Evolutionary conservation across 2,329 filamentous ascomycete genomes (phyloP).

Genomic region (Trichoderma atrobrunneum): DNA sequence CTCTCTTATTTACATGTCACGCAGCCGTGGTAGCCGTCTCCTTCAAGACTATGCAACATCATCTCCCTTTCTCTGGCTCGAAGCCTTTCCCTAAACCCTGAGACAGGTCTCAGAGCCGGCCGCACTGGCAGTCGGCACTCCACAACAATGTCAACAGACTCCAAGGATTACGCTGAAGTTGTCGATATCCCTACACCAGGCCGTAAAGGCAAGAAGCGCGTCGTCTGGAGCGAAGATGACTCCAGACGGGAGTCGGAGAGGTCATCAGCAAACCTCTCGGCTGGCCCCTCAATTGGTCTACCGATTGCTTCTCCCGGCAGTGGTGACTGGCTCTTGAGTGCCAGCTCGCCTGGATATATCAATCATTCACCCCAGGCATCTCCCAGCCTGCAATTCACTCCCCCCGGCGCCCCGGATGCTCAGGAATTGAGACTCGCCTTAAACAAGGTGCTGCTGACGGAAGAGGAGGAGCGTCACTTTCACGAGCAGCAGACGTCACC

Average conservation of each 20-base stretch:
- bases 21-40: not conserved
- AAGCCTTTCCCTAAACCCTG: constrained; percentile 16
- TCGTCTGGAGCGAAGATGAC: constrained; percentile 36
- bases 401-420: constrained; percentile 38
- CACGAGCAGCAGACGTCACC: constrained; percentile 13
- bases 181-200: constrained; percentile 32
- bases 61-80: constrained; percentile 11
- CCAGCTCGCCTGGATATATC: not conserved
- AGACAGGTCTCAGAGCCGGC: constrained; percentile 27
- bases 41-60: constrained; percentile 12
- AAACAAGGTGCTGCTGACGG: constrained; percentile 37
- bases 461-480: constrained; percentile 29
- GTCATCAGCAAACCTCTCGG: constrained; percentile 2
- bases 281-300: not conserved
- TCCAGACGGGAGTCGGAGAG: constrained; percentile 1
- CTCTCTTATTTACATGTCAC: constrained; percentile 10
- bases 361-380: constrained; percentile 28
- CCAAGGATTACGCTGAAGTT: constrained; percentile 29
- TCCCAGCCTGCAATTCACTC: constrained; percentile 26
- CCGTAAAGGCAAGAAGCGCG: constrained; percentile 41
- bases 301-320: constrained; percentile 1
- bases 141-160: constrained; percentile 24
- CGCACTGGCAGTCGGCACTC: not conserved
- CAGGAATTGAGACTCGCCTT: constrained; percentile 38
- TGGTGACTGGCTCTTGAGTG: constrained; percentile 7